Evolutionary conservation across 2,329 filamentous ascomycete species (phyloP).

Genomic region (Leptographium lundbergii): DNA sequence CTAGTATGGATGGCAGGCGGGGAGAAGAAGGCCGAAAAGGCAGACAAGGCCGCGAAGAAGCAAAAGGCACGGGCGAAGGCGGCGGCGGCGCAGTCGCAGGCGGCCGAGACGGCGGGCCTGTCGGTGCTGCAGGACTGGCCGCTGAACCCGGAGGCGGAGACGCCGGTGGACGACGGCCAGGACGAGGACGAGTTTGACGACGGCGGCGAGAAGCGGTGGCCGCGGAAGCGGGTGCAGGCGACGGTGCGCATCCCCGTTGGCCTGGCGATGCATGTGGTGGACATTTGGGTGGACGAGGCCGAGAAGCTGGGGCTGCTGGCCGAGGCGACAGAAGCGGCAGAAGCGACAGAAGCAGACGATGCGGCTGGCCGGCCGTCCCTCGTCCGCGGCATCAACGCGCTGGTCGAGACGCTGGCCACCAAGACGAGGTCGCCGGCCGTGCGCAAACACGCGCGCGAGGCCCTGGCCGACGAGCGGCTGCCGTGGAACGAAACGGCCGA

Average conservation of each 20-base stretch:
- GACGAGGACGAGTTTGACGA: conserved; percentile 27
- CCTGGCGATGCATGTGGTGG: conserved; percentile 71
- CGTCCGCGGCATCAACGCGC: conserved; percentile 36
- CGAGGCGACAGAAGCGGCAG: background rate
- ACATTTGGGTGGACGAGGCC: conserved; percentile 64
- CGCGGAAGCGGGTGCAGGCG: conserved; percentile 6
- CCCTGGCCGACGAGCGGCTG: conserved; percentile 61
- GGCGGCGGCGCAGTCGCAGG: conserved; percentile 8
- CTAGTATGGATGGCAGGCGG: conserved; percentile 35
- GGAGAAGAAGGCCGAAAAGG: background rate
- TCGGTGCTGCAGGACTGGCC: conserved; percentile 19
- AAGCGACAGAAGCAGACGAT: conserved; percentile 10
- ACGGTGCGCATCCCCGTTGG: conserved; percentile 58
- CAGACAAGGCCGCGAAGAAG: background rate
- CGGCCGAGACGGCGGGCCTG: background rate
- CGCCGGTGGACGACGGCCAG: conserved; percentile 24
- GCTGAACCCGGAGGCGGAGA: conserved; percentile 27
- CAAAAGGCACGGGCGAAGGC: conserved; percentile 2
- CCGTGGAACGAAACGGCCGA: conserved; percentile 39
- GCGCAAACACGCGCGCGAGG: conserved; percentile 55
- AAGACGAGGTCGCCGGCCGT: conserved; percentile 58
- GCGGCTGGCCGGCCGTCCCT: conserved; percentile 22
- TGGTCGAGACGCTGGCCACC: conserved; percentile 43
- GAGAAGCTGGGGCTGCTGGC: conserved; percentile 23
- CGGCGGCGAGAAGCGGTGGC: conserved; percentile 17